Base-by-base conservation (phyloP, 1,139 yeast genomes). In the Sugiyamaella neomexicana region DNA sequence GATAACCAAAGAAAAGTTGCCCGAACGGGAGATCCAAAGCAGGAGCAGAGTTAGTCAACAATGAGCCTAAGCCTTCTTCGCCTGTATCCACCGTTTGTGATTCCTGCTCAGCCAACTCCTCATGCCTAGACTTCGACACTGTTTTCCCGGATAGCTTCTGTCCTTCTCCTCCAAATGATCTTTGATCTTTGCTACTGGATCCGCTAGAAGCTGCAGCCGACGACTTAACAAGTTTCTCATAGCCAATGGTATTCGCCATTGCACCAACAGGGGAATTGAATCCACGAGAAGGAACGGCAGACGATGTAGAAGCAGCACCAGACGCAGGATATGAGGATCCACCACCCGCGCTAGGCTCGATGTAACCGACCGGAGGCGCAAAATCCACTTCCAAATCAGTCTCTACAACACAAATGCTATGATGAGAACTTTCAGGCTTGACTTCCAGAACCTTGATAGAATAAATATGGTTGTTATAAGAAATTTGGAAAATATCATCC, bases 291-390 rank as follows among this genome's bases (percentile, higher is more conserved):
- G 62, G 62, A 0, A 75, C 62, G 8, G 46, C 53, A 8, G 63
- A 56, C 3, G 65, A 56, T 10, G 59, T 39, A 4, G 62, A 55
- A 36, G 58, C 49, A 2, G 47, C 50, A 9, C 47, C 52, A 20
- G 62, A 37, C 41, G 58, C 25, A n/a, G 50, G 50, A 15, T 13
- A 13, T 15, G 46, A 42, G 9, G 41, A 38, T 15, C 41, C 41
- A 38, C 41, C 41, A 9, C 41, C 41, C 10, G 17, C 17, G 37
- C 57, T 54, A 0, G 96, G 96, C 67, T 93, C 99, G 29, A 89
- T 97, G 66, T 95, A 95, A 0, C 99, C 99, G 4, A 93, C 97
- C 0, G 99, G 99, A 2, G 99, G 96, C 1, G 98, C 99, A 75
- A 95, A 95, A 68, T 95, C 99, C 0, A 97, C 96, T 58, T 89